Conservation (phyloP, 129 eudicot species). For the Centella asiatica region DNA sequence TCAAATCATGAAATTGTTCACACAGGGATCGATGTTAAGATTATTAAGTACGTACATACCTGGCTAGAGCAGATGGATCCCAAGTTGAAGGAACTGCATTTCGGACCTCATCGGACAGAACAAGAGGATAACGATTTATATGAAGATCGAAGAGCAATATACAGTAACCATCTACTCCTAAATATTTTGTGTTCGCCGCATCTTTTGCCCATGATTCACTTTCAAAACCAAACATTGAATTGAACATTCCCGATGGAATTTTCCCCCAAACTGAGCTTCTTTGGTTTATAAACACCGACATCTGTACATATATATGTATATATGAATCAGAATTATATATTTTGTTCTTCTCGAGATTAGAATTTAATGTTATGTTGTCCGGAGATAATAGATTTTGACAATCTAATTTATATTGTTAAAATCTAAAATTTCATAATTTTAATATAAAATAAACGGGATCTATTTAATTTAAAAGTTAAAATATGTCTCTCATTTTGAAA, state of each 20-base stretch:
- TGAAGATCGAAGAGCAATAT: conserved; percentile 53
- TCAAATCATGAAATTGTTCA: too few species aligned
- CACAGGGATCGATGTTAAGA: too few species aligned
- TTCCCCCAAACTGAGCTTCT: conserved; percentile 60
- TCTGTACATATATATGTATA: conserved; percentile 26
- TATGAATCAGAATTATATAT: not conserved
- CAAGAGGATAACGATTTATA: conserved; percentile 68
- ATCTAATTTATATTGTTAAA: too few species aligned
- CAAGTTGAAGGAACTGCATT: conserved; percentile 75
- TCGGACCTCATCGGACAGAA: conserved; percentile 60
- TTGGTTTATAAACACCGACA: conserved; percentile 75
- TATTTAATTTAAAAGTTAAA: too few species aligned
- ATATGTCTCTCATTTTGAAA: too few species aligned
- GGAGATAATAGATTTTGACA: too few species aligned
- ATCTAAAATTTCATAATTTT: too few species aligned
- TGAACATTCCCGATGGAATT: conserved; percentile 75
- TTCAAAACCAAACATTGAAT: conserved; percentile 71
- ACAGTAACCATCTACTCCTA: conserved; percentile 85
- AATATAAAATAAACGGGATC: too few species aligned
- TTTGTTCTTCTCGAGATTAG: too few species aligned
- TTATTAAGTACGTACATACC: conserved; percentile 24
- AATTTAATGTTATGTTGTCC: too few species aligned
- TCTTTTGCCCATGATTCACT: conserved; percentile 88
- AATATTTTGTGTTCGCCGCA: conserved; percentile 59
- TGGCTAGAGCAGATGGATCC: conserved; percentile 89